Percentiles rank a stretch among this genome's conserved stretches.
These are phyloP conservation scores for Cornus florida DNA, from an alignment of 148 eudicot species.

Conservation along the genomic window DNA sequence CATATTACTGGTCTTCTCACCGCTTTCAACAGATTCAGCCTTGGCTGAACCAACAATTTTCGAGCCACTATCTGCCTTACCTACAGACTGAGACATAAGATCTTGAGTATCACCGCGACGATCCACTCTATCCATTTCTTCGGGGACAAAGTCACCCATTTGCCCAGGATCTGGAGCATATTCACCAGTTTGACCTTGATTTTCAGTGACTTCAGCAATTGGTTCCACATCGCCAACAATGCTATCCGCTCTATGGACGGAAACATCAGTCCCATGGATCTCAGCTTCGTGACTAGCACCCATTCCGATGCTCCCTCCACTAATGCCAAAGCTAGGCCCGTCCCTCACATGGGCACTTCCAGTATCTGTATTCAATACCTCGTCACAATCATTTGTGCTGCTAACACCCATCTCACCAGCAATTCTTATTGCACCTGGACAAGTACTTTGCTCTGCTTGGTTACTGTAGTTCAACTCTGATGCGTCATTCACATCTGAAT, in stretches of 20 bases:
- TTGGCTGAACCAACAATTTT: slow-evolving; percentile 85
- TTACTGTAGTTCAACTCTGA: slow-evolving; percentile 86
- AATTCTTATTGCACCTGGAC: slow-evolving; percentile 60
- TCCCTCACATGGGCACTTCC: slow-evolving; percentile 72
- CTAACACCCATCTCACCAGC: slow-evolving; percentile 91
- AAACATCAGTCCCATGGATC: slow-evolving; percentile 81
- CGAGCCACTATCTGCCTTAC: slow-evolving; percentile 93
- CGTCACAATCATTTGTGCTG: slow-evolving; percentile 91
- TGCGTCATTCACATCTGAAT: slow-evolving; percentile 63
- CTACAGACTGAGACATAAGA: slow-evolving; percentile 69
- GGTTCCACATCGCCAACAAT: slow-evolving; percentile 91
- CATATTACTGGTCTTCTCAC: slow-evolving; percentile 79
- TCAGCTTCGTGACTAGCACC: slow-evolving; percentile 99
- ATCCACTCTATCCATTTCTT: slow-evolving; percentile 80
- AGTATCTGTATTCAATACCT: slow-evolving; percentile 86
- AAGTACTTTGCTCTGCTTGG: slow-evolving; percentile 92
- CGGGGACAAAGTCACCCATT: slow-evolving; percentile 76
- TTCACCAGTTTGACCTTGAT: slow-evolving; percentile 93
- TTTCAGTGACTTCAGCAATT: slow-evolving; percentile 86
- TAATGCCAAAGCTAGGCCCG: slow-evolving; percentile 82
- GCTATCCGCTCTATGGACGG: slow-evolving; percentile 83
- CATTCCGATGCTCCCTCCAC: slow-evolving; percentile 99
- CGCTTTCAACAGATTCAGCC: slow-evolving; percentile 94
- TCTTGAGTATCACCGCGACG: slow-evolving; percentile 94
- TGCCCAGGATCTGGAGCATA: slow-evolving; percentile 67